Evolutionary conservation across 345 rosid genomes (phyloP), one percentile per base, ranked within the genome.

Genomic region (Passiflora organensis): DNA sequence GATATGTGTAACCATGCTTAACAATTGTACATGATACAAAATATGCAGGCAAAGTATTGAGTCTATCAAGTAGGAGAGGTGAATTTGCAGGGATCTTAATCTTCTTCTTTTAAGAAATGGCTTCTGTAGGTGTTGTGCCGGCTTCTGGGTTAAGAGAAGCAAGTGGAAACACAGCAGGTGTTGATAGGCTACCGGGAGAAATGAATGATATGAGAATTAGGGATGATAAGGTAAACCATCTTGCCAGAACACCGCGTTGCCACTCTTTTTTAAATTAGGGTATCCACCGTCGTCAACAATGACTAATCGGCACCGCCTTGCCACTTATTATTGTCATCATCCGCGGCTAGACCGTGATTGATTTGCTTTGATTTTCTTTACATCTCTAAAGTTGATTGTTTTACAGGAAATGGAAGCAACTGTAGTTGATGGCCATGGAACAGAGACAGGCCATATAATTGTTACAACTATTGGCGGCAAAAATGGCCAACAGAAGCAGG

Each of bases 141-240:
- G 36, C 77, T 56, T 67, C 80, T 46, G 85, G 84, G 51, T 67
- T 79, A 56, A 78, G 86, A 72, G 84, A 78, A 51, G 69, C 76
- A 41, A 62, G 51, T 56, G 82, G 76, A 55, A 78, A 82, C 60
- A 39, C 72, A 22, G 67, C 63, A 21, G 82, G 82, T 58, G 85
- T 78, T 44, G 98, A 86, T 78, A 82, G 73, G 70, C 73, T 91
- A 69, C 96, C 96, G 19, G 80, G 77, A 20, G 94, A 86, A 75
- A 82, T 88, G 81, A 91, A 85, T 50, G 85, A 79, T 67, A 88
- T 91, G 98, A 91, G 82, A 61, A 91, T 91, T 52, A 80, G 83
- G 68, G 96, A 88, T 58, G 96, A 88, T 55, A 88, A 82, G 83
- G 96, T 88, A 67, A 39, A 16, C 20, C 23, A 39, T 44, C 17